These are phyloP conservation scores for Gymnopilus dilepis DNA, from an alignment of 768 basidiomycete genomes.

Conservation along the genomic window DNA sequence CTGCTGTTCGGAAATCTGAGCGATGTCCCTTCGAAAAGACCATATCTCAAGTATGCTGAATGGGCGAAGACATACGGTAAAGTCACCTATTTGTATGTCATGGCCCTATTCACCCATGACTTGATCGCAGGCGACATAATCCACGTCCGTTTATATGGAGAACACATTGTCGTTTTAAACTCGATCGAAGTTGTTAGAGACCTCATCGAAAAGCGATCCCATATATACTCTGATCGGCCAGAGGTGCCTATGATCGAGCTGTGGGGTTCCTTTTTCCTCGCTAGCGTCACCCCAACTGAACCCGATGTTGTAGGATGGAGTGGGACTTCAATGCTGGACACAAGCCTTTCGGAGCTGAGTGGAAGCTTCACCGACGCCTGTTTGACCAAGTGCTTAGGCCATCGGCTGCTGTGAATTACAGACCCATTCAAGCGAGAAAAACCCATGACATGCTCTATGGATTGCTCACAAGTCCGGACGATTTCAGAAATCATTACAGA, in stretches of 20 bases:
- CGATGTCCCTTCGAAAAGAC: neutral
- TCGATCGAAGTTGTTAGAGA: constrained; percentile 14
- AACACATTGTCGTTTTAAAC: constrained; percentile 15
- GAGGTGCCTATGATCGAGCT: constrained; percentile 11
- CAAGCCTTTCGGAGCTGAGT: constrained; percentile 34
- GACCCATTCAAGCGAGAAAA: constrained; percentile 29
- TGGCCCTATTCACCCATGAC: neutral
- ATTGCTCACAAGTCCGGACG: constrained; percentile 18
- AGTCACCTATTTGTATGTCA: neutral
- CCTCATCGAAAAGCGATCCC: constrained; percentile 10
- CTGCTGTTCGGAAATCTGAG: constrained; percentile 6
- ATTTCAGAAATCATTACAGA: constrained; percentile 15
- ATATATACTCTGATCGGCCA: constrained; percentile 15
- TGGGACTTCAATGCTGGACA: constrained; percentile 36
- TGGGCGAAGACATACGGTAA: constrained; percentile 14
- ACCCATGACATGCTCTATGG: constrained; percentile 24
- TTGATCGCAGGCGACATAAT: constrained; percentile 6
- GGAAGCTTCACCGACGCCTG: constrained; percentile 35
- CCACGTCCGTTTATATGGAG: constrained; percentile 11
- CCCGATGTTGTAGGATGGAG: constrained; percentile 27
- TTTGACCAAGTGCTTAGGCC: constrained; percentile 34
- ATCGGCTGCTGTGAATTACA: constrained; percentile 24
- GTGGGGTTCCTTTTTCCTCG: neutral
- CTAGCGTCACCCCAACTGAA: too few relatives aligned
- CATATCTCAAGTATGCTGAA: constrained; percentile 6